Evolutionary conservation across 2,329 filamentous ascomycete genomes (phyloP), one percentile per base, ranked within the genome.

Genomic region (Diaporthe amygdali): DNA sequence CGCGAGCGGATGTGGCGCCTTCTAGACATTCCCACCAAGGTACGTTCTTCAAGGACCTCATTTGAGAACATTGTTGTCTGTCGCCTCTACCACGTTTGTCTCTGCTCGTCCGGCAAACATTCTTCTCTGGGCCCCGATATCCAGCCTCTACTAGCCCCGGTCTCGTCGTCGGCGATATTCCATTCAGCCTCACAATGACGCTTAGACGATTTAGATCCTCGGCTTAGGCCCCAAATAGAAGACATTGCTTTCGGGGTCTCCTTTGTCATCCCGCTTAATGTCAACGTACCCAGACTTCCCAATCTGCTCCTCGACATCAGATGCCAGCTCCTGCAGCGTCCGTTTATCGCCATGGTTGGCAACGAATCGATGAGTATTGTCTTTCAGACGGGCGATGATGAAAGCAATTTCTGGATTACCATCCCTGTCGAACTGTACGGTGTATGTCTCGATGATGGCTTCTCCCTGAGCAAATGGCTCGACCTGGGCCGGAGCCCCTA

Each of bases 391-490:
- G 32, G 66, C 72, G 20, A 73, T 41, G 22, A 73, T 46, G n/a
- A 72, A 73, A 9, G 70, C 70, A 37, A 51, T 69, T 37, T 67
- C 69, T 52, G 72, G 72, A 10, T 64, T 44, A 3, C 72, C 72
- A 8, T 70, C 70, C 2, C 72, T 44, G 27, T 55, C 32, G 22
- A 72, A 78, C 15, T 81, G 78, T 3, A 81, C 74, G 0, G 79
- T 80, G 6, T 78, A 81, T 2, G 78, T 79, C 79, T 73, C 72
- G 15, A 73, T 44, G 3, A 44, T 22, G 0, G 70, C 70, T 20
- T 69, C 54, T 15, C 72, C 70, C 15, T 71, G 59, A 0, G 66
- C 46, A 34, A 70, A 72, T 4, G 66, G 37, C 30, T 70, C 46
- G 20, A 72, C 52, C 2, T n/a, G 20, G 3, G 61, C 59, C 22